A percentile compares a stretch with the other conserved stretches of the same genome.
These are phyloP conservation scores for Globisporangium paddicum DNA, from an alignment of 352 stramenopile genomes.

Conservation along the genomic window DNA sequence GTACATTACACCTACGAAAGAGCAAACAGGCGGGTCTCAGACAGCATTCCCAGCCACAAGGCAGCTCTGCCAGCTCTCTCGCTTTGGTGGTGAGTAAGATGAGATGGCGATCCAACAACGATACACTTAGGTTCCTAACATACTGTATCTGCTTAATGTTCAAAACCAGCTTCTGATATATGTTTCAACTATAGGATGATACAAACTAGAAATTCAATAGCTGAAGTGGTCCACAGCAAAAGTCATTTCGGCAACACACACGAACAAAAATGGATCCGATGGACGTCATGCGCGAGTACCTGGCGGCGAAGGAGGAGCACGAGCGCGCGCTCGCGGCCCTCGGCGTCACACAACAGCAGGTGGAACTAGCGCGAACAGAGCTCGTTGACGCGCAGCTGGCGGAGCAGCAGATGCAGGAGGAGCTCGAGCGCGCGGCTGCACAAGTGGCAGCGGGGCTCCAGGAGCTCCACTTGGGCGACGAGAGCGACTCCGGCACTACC, in stretches of 20 bases:
- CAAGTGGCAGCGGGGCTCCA: conserved; percentile 3
- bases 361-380: conserved; percentile 24
- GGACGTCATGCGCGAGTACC: conserved; percentile 30
- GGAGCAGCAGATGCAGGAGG: conserved; percentile 16
- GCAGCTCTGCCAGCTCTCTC: too few relatives aligned
- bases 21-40: background rate
- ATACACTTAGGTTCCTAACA: too few relatives aligned
- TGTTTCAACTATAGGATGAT: background rate
- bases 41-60: too few relatives aligned
- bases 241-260: background rate
- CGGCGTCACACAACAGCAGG: conserved; percentile 8
- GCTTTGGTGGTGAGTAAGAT: too few relatives aligned
- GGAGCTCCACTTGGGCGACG: conserved; percentile 1
- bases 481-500: background rate
- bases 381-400: conserved; percentile 21
- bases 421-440: conserved; percentile 5
- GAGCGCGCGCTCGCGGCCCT: conserved; percentile 25
- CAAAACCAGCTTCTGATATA: too few relatives aligned
- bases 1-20: background rate
- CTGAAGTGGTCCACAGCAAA: background rate
- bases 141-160: too few relatives aligned
- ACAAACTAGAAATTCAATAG: background rate
- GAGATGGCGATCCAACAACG: too few relatives aligned
- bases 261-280: conserved; percentile 1
- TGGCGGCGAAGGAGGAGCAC: conserved; percentile 35